phyloP scores from a whole-genome alignment of 208 protist genomes.

The Trypanosoma melophagium region DNA sequence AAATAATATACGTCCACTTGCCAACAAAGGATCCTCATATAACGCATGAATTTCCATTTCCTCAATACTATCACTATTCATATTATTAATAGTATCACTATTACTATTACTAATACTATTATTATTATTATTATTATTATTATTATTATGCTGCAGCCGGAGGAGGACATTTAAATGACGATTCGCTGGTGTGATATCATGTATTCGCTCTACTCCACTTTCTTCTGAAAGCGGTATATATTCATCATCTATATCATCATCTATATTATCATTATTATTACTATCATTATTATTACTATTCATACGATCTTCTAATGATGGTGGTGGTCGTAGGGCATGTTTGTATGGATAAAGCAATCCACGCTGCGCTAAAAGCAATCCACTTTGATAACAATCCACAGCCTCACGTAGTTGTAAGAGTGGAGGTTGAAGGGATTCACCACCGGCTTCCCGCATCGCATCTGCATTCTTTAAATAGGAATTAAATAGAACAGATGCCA shows the following conservation, averaged over 20 bases:
- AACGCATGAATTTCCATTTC: not conserved
- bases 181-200: slow-evolving; percentile 22
- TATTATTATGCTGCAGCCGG: not conserved
- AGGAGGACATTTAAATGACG: slow-evolving; percentile 21
- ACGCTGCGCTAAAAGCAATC: slow-evolving; percentile 11
- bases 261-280: not conserved
- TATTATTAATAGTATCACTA: not conserved
- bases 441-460: slow-evolving; percentile 24
- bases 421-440: slow-evolving; percentile 16
- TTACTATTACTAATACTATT: not conserved
- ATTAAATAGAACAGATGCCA: slow-evolving; percentile 15
- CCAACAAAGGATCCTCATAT: slow-evolving; percentile 16
- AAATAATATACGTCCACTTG: slow-evolving; percentile 16
- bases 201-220: not conserved
- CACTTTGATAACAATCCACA: slow-evolving; percentile 19
- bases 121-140: not conserved
- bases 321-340: slow-evolving; percentile 25
- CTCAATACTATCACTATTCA: not conserved
- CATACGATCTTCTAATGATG: slow-evolving; percentile 27
- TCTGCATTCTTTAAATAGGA: slow-evolving; percentile 22
- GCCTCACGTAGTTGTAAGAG: slow-evolving; percentile 7
- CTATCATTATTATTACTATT: slow-evolving; percentile 3
- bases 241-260: slow-evolving; percentile 19
- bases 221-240: not conserved
- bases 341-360: slow-evolving; percentile 28